Evolutionary conservation across 2,329 filamentous ascomycete species (phyloP).

Genomic region (Remersonia thermophila): DNA sequence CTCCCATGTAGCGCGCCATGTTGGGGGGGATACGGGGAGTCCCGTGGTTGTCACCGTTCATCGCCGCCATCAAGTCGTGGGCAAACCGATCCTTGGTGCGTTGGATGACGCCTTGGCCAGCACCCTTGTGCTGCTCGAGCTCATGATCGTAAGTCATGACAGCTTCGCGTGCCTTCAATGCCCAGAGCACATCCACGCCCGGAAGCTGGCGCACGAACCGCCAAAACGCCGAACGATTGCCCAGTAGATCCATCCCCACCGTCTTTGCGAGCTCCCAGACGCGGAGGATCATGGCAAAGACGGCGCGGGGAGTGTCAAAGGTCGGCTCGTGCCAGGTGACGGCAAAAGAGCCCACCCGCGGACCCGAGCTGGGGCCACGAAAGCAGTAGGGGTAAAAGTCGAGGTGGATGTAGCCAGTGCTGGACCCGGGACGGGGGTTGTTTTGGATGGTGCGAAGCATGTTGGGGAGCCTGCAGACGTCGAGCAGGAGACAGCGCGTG

Average conservation of each 20-base stretch:
- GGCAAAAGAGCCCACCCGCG: constrained; percentile 11
- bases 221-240: constrained; percentile 15
- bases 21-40: neutral
- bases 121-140: neutral
- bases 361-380: constrained; percentile 5
- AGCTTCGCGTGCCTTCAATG: constrained; percentile 14
- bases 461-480: constrained; percentile 11
- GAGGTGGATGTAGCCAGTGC: constrained; percentile 6
- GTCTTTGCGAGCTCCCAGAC: constrained; percentile 4
- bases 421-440: neutral
- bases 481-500: constrained; percentile 13
- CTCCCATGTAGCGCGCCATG: neutral
- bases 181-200: constrained; percentile 14
- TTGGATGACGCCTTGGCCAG: too few relatives aligned
- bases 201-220: constrained; percentile 14
- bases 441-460: constrained; percentile 3
- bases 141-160: constrained; percentile 4
- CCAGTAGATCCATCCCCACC: constrained; percentile 15
- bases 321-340: constrained; percentile 14
- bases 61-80: constrained; percentile 12
- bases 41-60: constrained; percentile 9
- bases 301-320: constrained; percentile 14
- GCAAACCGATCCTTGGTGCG: neutral
- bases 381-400: constrained; percentile 15
- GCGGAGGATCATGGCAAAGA: constrained; percentile 7